phyloP scores from a whole-genome alignment of 495 filamentous ascomycete species.

The Xylaria palmicola region DNA sequence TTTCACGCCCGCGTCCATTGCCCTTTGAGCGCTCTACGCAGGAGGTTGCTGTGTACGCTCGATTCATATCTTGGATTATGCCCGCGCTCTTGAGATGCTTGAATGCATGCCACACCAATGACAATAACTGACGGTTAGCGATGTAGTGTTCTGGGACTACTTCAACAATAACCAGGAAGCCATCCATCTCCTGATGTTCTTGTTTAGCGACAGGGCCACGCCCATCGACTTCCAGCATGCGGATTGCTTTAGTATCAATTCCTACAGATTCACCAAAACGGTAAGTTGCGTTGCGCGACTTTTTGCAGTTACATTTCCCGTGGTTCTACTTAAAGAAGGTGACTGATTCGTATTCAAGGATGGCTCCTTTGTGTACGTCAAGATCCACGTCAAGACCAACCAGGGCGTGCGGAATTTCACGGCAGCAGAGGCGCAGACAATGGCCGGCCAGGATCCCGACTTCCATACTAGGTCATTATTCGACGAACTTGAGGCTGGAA shows the following conservation, averaged over 20 bases:
- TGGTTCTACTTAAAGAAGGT: not conserved
- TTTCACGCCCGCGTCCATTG: no score
- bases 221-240: constrained; percentile 56
- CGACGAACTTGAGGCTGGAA: constrained; percentile 35
- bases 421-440: constrained; percentile 42
- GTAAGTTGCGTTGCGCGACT: not conserved
- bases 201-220: constrained; percentile 63
- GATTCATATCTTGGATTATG: not conserved
- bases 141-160: constrained; percentile 40
- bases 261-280: constrained; percentile 59
- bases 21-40: no score
- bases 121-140: not conserved
- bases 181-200: constrained; percentile 68
- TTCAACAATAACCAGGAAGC: constrained; percentile 56
- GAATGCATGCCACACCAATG: no score
- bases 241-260: constrained; percentile 57
- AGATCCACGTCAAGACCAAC: constrained; percentile 56
- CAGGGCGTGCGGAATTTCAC: constrained; percentile 55
- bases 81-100: no score
- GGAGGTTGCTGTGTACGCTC: not conserved
- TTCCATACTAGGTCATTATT: constrained; percentile 39
- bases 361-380: constrained; percentile 58
- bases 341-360: constrained; percentile 24
- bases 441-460: constrained; percentile 51
- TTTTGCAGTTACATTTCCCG: not conserved